These are phyloP conservation scores for Candida vaughaniae DNA, from an alignment of 805 yeast species.

Conservation along the genomic window DNA sequence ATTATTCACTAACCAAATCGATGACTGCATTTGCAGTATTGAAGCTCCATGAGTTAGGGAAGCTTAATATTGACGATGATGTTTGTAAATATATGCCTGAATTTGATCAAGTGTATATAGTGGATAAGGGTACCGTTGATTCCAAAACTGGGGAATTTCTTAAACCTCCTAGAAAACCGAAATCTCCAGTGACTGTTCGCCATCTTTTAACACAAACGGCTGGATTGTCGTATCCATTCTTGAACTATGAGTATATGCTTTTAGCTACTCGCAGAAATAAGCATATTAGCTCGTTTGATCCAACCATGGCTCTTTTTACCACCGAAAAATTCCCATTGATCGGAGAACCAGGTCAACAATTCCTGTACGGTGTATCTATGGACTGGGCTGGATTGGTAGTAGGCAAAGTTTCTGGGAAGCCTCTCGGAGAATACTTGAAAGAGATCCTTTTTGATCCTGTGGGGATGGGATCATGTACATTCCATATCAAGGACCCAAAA, in stretches of 20 bases:
- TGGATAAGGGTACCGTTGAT: slow-evolving; percentile 26
- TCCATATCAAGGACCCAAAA: slow-evolving; percentile 16
- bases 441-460: slow-evolving; percentile 31
- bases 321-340: slow-evolving; percentile 26
- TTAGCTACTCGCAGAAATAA: slow-evolving; percentile 13
- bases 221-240: slow-evolving; percentile 36
- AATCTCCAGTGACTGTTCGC: slow-evolving; percentile 23
- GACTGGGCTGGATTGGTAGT: slow-evolving; percentile 42
- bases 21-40: slow-evolving; percentile 37
- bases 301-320: slow-evolving; percentile 23
- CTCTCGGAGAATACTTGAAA: slow-evolving; percentile 30
- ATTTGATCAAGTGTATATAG: slow-evolving; percentile 24
- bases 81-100: slow-evolving; percentile 32
- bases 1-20: slow-evolving; percentile 33
- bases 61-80: slow-evolving; percentile 32
- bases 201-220: slow-evolving; percentile 32
- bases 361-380: slow-evolving; percentile 35
- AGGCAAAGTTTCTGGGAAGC: slow-evolving; percentile 31
- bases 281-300: slow-evolving; percentile 12
- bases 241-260: slow-evolving; percentile 26
- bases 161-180: slow-evolving; percentile 23
- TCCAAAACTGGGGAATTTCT: slow-evolving; percentile 23
- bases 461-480: slow-evolving; percentile 32
- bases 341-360: slow-evolving; percentile 39
- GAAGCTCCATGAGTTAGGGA: slow-evolving; percentile 30